phyloP scores from a whole-genome alignment of 2,329 filamentous ascomycete species.

The Teratosphaeria zuluensis region DNA sequence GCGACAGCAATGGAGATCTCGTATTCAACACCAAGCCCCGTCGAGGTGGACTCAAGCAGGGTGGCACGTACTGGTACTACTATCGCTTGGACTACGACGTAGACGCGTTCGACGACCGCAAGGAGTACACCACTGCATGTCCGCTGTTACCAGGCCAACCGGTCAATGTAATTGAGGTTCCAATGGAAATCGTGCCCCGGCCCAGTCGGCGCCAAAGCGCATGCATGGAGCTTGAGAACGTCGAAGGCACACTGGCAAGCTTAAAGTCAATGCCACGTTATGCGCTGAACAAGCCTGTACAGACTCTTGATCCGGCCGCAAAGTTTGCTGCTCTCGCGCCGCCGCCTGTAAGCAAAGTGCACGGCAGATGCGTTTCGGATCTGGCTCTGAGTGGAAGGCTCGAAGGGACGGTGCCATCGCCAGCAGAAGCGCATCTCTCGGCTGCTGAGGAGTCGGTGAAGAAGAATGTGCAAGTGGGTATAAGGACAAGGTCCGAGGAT shows the following conservation, averaged over 20 bases:
- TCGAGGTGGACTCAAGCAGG: conserved; percentile 77
- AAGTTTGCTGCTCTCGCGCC: conserved; percentile 18
- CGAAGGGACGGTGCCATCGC: conserved; percentile 1
- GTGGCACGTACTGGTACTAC: conserved; percentile 93
- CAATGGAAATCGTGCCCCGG: conserved; percentile 45
- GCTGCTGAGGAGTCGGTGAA: neutral
- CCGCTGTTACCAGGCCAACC: conserved; percentile 80
- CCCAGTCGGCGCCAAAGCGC: conserved; percentile 21
- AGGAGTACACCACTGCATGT: conserved; percentile 68
- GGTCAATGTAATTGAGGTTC: conserved; percentile 76
- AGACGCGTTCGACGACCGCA: conserved; percentile 64
- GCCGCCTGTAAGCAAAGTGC: conserved; percentile 22
- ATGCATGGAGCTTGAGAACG: conserved; percentile 11
- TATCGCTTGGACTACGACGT: conserved; percentile 73
- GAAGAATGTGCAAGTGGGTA: neutral
- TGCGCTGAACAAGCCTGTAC: conserved; percentile 2
- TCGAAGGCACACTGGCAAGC: conserved; percentile 14
- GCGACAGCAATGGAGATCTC: conserved; percentile 59
- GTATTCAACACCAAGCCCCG: conserved; percentile 46
- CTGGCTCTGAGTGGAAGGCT: conserved; percentile 19
- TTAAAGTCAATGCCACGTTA: conserved; percentile 1
- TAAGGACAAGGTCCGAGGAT: neutral
- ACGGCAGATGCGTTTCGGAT: conserved; percentile 22
- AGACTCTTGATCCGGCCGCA: conserved; percentile 20
- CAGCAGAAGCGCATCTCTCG: neutral